phyloP scores from a whole-genome alignment of 805 yeast genomes.

The Sporopachydermia lactativora region DNA sequence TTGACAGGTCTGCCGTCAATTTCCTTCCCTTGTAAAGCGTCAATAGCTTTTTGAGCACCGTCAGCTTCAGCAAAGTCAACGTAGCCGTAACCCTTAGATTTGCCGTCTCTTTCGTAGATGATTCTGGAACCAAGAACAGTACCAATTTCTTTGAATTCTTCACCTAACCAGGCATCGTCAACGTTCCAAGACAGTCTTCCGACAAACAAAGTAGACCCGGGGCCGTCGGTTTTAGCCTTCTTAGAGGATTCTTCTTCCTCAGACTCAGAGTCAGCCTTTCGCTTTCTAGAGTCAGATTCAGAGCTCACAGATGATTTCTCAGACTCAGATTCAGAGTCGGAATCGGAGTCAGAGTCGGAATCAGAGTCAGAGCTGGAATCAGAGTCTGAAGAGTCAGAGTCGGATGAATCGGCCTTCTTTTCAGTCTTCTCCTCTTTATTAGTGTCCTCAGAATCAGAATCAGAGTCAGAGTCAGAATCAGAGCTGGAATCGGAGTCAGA shows the following conservation, averaged over 20 bases:
- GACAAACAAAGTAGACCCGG: slow-evolving; percentile 83
- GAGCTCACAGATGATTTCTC: slow-evolving; percentile 9
- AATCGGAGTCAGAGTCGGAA: slow-evolving; percentile 16
- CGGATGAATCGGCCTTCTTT: slow-evolving; percentile 2
- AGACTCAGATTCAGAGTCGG: slow-evolving; percentile 16
- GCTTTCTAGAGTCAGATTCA: slow-evolving; percentile 32
- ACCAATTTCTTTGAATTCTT: slow-evolving; percentile 41
- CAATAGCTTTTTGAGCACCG: slow-evolving; percentile 75
- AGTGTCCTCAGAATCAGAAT: slow-evolving; percentile 9
- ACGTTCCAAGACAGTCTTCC: slow-evolving; percentile 97
- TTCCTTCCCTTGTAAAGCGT: slow-evolving; percentile 81
- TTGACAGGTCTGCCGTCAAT: slow-evolving; percentile 95
- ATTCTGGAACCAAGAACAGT: slow-evolving; percentile 87
- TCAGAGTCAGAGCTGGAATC: slow-evolving; percentile 14
- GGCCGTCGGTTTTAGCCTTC: slow-evolving; percentile 26
- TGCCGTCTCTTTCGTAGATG: slow-evolving; percentile 83
- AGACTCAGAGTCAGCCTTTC: slow-evolving; percentile 21
- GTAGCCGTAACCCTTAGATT: slow-evolving; percentile 95
- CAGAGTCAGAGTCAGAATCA: slow-evolving; percentile 6
- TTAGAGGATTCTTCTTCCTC: slow-evolving; percentile 16
- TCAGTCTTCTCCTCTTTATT: slow-evolving; percentile 5
- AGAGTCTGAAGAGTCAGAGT: slow-evolving; percentile 10
- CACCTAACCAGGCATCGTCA: slow-evolving; percentile 86
- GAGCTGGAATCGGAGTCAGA: slow-evolving; percentile 16
- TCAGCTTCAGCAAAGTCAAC: slow-evolving; percentile 78